Base-by-base conservation (phyloP, 164 flowering plant genomes). In the Vitis amurensis region DNA sequence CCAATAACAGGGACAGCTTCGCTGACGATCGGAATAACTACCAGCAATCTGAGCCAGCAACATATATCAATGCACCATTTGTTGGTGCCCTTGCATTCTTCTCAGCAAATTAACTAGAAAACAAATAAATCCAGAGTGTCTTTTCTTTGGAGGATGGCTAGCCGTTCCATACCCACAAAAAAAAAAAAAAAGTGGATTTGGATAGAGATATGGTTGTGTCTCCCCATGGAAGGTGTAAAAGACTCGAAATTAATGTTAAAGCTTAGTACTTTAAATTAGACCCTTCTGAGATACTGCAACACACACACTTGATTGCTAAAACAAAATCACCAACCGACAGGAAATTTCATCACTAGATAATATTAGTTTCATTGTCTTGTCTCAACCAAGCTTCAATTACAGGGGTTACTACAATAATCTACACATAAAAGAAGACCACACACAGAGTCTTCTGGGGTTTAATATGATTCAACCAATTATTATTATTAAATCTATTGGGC, bases 61-160 rank as follows among this genome's bases (percentile, higher is more conserved):
- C 98, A 1, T 96, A 95, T 61, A 91, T 91, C 59, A 96, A 96
- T 77, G 99, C 99, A 1, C 98, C 99, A 6, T 79, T 93, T 66
- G 91, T 96, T 37, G 99, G 99, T 29, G 91, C 90, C 29, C 75
- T 89, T 1, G 99, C 98, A 48, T 91, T 79, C 81, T 91, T 94
- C 59, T 74, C 84, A 0, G 79, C 75, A 64, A 74, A 23, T 12
- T 61, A 9, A 56, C 44, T 6, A 16, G 62, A 67, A 59, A 59
- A n/a, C 66, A 55, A 63, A 2, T 16, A 23, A 11, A 56, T 49
- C 17, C 3, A 3, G 2, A 15, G 13, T 30, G 11, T 55, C 8
- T 29, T 37, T 57, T n/a, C 60, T 14, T 27, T 61, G 23, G 44
- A 51, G 50, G 51, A 3, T 59, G 16, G 1, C 48, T 37, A 37